Base-by-base conservation (phyloP, 768 basidiomycete species). In the Hortiboletus flavorubellus region DNA sequence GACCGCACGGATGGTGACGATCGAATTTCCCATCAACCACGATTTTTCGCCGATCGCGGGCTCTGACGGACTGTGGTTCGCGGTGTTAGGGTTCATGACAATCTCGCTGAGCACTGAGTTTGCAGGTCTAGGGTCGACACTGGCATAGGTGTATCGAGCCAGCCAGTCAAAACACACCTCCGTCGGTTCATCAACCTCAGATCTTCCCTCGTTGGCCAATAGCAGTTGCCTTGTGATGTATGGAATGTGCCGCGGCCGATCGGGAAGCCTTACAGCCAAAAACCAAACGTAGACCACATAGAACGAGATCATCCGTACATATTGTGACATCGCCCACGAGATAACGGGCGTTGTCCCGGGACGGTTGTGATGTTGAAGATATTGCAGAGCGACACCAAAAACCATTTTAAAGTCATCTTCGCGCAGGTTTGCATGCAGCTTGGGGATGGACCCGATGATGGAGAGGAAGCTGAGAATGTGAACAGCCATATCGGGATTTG, bases 121-220 rank as follows among this genome's bases (percentile, higher is more conserved):
- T 1, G 93, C 83, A 2, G 96, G 93, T 15, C 90, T 83, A 1
- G 96, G 95, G 66, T 97, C 94, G 15, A 93, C 93, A 64, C 89
- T 93, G 14, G 87, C 93, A 64, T 95, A 98, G 0, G 96, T 89
- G 68, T 97, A 97, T 16, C 97, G 80, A 10, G 93, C 89, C 16
- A 99, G 79, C 93, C 95, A 98, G 69, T 99, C 97, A 66, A 98
- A 95, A 72, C 93, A 96, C 35, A 98, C 96, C 67, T 98, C 93
- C 0, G 94, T 91, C 29, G 88, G 86, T 56, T 91, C 92, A 68
- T 98, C 97, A 6, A 95, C 76, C 39, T 82, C 78, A 2, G 75
- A 73, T 50, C 81, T 82, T 14, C 82, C 86, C 56, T 90, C 88
- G 72, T 93, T 93, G 14, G 93, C 93, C 26, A 93, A 77, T 9